Conservation (phyloP, 805 yeast species). For the Candida hispaniensis region DNA sequence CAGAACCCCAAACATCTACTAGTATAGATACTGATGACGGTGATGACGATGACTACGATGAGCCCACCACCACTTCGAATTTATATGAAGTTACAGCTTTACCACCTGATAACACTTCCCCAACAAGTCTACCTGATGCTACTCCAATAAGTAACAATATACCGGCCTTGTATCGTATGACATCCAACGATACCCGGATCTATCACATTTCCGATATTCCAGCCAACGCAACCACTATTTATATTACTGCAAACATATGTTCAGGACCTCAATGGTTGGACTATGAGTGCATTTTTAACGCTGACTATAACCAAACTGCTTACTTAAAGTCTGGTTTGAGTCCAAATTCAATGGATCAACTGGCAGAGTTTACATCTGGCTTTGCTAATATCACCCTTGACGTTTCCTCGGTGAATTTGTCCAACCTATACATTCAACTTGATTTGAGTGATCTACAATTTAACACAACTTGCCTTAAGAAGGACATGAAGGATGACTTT, state of each 20-base stretch:
- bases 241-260: conserved; percentile 31
- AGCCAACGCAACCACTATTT: conserved; percentile 23
- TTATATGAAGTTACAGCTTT: no score
- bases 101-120: no score
- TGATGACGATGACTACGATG: conserved; percentile 1
- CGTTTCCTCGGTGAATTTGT: conserved; percentile 24
- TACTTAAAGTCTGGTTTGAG: conserved; percentile 13
- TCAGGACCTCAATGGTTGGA: conserved; percentile 22
- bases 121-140: no score
- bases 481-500: neutral
- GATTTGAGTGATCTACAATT: conserved; percentile 1
- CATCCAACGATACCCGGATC: conserved; percentile 27
- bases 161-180: conserved; percentile 25
- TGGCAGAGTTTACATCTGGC: conserved; percentile 26
- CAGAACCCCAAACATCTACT: neutral
- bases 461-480: neutral
- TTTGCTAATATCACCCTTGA: conserved; percentile 24
- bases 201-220: conserved; percentile 21
- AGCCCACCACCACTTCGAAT: no score
- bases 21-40: conserved; percentile 1
- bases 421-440: conserved; percentile 6
- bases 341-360: conserved; percentile 18
- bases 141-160: conserved; percentile 22
- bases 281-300: conserved; percentile 19
- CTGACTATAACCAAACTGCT: conserved; percentile 18